Base-by-base conservation (phyloP, 306 rosid genomes). In the Cicer pinnatifidum region DNA sequence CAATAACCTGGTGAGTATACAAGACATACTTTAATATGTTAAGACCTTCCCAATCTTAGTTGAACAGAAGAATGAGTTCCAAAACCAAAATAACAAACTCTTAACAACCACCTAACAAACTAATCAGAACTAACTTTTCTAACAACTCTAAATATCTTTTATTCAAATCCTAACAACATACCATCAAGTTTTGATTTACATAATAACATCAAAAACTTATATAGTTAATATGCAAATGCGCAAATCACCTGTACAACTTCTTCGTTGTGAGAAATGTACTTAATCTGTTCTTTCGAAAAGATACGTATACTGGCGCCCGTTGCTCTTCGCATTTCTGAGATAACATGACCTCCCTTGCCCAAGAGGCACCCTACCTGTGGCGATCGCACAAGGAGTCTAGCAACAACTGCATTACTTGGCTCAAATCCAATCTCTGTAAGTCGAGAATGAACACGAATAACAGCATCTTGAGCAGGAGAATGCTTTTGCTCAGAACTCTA, bases 391-490 rank as follows among this genome's bases (percentile, higher is more conserved):
- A 92, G 97, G 68, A 92, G 87, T 86, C 93, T 88, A 67, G 94
- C 96, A 79, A 89, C 82, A 57, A 84, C 85, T 47, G 86, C 85
- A 80, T 90, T 82, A 54, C 89, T 88, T 44, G 88, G 87, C 82
- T 92, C 97, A 75, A 84, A 90, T 47, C 92, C 97, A 81, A 90
- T 83, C 82, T 90, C 97, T 38, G 88, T 88, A 64, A 90, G 84
- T 82, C 90, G 89, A 78, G 83, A 54, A 78, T 90, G 96, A 47
- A 87, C 96, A 51, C 97, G 87, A 40, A 90, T 81, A 82, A 88
- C 94, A 82, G 94, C 97, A 65, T 92, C 97, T 75, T 92, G 97
- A 50, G 94, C 81, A 51, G 97, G 89, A 69, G 96, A 92, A 84
- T 80, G 88, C 44, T 88, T 87, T 74, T 84, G 94, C 66, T 88